Evolutionary conservation across 2,329 filamentous ascomycete species (phyloP).

Genomic region (Nemania sp.): DNA sequence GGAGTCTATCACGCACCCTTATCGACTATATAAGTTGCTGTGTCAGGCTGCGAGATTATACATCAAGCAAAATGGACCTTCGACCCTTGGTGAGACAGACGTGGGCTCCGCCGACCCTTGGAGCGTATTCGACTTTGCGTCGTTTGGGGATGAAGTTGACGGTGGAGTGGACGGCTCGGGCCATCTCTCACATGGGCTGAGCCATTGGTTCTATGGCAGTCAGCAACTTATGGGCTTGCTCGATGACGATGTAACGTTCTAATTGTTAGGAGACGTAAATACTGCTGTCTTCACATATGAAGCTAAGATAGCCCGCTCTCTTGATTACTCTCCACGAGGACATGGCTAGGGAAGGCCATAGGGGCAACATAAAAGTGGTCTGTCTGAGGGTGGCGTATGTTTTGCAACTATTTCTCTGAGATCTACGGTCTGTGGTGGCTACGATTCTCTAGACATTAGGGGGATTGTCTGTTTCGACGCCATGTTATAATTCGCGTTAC

Average conservation of each 20-base stretch:
- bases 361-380: too few relatives aligned
- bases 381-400: background rate
- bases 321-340: background rate
- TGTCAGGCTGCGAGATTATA: slow-evolving; percentile 51
- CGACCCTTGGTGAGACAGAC: background rate
- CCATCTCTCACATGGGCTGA: slow-evolving; percentile 26
- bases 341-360: too few relatives aligned
- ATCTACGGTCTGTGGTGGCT: background rate
- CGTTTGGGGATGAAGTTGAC: slow-evolving; percentile 23
- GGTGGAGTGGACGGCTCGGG: slow-evolving; percentile 1
- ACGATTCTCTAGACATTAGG: background rate
- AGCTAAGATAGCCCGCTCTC: background rate
- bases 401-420: background rate
- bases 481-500: slow-evolving; percentile 14
- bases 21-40: slow-evolving; percentile 53
- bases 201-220: slow-evolving; percentile 46
- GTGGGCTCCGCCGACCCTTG: slow-evolving; percentile 20
- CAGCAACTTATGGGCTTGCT: slow-evolving; percentile 47
- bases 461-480: background rate
- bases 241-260: slow-evolving; percentile 42
- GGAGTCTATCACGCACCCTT: slow-evolving; percentile 49
- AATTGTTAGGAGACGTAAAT: background rate
- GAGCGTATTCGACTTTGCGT: slow-evolving; percentile 34
- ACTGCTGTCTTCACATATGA: background rate
- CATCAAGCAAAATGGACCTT: slow-evolving; percentile 35